These are phyloP conservation scores for Aureobasidium sp. DNA, from an alignment of 2,329 filamentous ascomycete species.

Conservation along the genomic window DNA sequence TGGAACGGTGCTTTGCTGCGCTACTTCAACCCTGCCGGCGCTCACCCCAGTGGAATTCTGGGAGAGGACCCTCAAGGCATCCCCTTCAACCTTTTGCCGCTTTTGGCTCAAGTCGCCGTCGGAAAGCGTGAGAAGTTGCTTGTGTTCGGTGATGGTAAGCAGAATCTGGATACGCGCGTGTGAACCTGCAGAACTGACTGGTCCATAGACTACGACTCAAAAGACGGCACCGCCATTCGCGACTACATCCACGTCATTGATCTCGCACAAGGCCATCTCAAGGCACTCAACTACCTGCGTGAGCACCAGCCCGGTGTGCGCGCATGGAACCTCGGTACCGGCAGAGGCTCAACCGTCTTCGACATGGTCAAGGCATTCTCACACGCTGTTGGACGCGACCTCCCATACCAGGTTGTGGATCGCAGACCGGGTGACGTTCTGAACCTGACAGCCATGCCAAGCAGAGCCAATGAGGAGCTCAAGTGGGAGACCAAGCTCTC, in stretches of 20 bases:
- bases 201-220: slow-evolving; percentile 70
- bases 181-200: slow-evolving; percentile 16
- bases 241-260: slow-evolving; percentile 98
- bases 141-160: slow-evolving; percentile 84
- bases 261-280: slow-evolving; percentile 74
- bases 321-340: slow-evolving; percentile 94
- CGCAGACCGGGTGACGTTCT: slow-evolving; percentile 85
- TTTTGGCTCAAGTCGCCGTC: slow-evolving; percentile 91
- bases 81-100: slow-evolving; percentile 88
- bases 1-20: slow-evolving; percentile 91
- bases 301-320: slow-evolving; percentile 78
- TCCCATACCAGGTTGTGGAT: slow-evolving; percentile 77
- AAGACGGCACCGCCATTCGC: slow-evolving; percentile 86
- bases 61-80: slow-evolving; percentile 95
- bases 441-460: slow-evolving; percentile 86
- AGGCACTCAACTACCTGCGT: slow-evolving; percentile 83
- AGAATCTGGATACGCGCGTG: slow-evolving; percentile 1
- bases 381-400: slow-evolving; percentile 71
- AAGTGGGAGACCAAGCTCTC: slow-evolving; percentile 86
- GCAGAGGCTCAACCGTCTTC: slow-evolving; percentile 88
- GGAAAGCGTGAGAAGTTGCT: slow-evolving; percentile 90
- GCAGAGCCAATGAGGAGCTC: slow-evolving; percentile 78
- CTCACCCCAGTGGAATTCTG: slow-evolving; percentile 94
- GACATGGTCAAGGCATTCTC: slow-evolving; percentile 97
- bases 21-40: slow-evolving; percentile 96